Base-by-base conservation (phyloP, 2,329 filamentous ascomycete genomes). In the Aureobasidium vineae region DNA sequence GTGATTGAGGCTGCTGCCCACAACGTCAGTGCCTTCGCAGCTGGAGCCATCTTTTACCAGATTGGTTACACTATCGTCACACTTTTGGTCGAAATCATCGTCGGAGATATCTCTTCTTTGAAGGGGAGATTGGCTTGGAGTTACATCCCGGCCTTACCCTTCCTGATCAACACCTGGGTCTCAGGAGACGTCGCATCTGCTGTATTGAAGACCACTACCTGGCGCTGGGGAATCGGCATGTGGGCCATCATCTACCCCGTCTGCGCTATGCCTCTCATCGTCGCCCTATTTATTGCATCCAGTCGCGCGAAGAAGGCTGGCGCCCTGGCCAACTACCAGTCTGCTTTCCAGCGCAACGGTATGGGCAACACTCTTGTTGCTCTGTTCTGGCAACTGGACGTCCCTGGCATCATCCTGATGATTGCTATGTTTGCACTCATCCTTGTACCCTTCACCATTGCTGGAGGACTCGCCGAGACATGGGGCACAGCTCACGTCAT, bases 191-290 rank as follows among this genome's bases (percentile, higher is more conserved):
- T 89, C 59, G 81, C 84, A 0, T 72, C 75, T 0, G 79, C 83
- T 0, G 83, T 88, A 0, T 71, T 88, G 23, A 70, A 66, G 0
- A 73, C 72, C 1, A 84, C 69, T 5, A 70, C 65, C 52, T 90
- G 85, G 84, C 83, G 86, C 45, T 91, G 88, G 88, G 87, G 82
- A 1, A 90, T 87, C 71, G 88, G 87, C 49, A 81, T 83, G 70
- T 90, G 88, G 76, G 81, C 84, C 47, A 86, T 91, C 70, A 81
- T 90, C 68, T 79, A 86, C 5, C 88, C 88, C 1, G 76, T 83
- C 52, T 81, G 88, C 53, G 84, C 83, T 36, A 68, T 87, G 23
- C 89, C 89, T 0, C 79, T 91, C 15, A 75, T 88, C 71, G 69
- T 80, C 45, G 81, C 81, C 6, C 78, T 89, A 0, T 74, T 77